These are phyloP conservation scores for Suillus discolor DNA, from an alignment of 768 basidiomycete species.

Conservation along the genomic window DNA sequence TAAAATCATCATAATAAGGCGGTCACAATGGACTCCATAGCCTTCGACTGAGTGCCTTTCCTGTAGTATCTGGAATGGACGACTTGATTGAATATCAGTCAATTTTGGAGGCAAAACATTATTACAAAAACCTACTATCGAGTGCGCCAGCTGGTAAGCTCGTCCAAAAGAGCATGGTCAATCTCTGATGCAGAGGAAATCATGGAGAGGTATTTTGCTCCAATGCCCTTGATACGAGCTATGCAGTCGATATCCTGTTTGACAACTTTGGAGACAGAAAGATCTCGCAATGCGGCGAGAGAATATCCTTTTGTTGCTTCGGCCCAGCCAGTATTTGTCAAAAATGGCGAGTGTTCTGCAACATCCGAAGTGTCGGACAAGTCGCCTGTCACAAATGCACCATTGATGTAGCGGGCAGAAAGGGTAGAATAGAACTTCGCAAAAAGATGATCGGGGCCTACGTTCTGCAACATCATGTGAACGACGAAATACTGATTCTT, in stretches of 20 bases:
- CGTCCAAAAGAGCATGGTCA: neutral
- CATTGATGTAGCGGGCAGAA: neutral
- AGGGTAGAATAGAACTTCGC: neutral
- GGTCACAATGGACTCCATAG: no score
- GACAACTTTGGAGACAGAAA: neutral
- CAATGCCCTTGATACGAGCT: neutral
- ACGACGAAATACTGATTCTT: neutral
- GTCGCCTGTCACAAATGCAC: neutral
- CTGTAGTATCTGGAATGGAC: neutral
- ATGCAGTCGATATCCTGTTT: neutral
- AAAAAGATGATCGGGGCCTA: neutral
- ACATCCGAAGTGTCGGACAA: neutral
- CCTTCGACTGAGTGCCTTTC: no score
- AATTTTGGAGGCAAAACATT: no score
- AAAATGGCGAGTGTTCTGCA: neutral
- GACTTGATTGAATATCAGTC: neutral
- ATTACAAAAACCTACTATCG: neutral
- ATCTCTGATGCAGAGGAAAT: neutral
- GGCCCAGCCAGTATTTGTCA: neutral
- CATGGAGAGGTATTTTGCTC: neutral
- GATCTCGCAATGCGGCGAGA: neutral
- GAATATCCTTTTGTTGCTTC: neutral
- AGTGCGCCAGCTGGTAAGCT: neutral
- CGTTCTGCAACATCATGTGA: neutral
- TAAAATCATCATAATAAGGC: no score